These are phyloP conservation scores for Calonectria henricotiae DNA, from an alignment of 2,329 filamentous ascomycete species.

Conservation along the genomic window DNA sequence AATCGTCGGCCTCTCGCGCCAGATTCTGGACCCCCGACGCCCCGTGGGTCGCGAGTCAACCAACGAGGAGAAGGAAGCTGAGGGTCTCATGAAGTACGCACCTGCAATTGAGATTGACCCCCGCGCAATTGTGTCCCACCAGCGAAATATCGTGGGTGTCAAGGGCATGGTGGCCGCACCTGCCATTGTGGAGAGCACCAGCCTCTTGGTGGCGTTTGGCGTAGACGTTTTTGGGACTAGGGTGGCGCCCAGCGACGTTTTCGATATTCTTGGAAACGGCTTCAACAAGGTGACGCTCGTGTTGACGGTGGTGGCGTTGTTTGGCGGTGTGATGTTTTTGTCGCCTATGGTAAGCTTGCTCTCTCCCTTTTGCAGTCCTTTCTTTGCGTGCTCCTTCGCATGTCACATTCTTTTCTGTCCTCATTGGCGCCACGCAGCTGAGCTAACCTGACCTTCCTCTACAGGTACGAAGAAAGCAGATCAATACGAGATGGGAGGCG, in stretches of 20 bases:
- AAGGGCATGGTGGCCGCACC: constrained; percentile 81
- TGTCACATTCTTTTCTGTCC: neutral
- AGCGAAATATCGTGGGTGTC: constrained; percentile 85
- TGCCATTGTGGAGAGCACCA: constrained; percentile 91
- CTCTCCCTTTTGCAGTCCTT: neutral
- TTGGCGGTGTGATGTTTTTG: constrained; percentile 82
- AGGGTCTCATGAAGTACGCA: constrained; percentile 84
- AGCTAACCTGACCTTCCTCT: constrained; percentile 55
- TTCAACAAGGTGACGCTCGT: constrained; percentile 94
- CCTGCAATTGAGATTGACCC: constrained; percentile 89
- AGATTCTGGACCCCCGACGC: constrained; percentile 86
- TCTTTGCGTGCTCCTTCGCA: constrained; percentile 5
- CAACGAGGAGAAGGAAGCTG: constrained; percentile 81
- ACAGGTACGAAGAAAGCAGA: constrained; percentile 77
- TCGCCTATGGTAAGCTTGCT: constrained; percentile 85
- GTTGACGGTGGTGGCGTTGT: constrained; percentile 85
- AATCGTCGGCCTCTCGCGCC: constrained; percentile 85
- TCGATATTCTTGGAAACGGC: constrained; percentile 93
- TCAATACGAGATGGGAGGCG: constrained; percentile 75
- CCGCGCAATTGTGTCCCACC: constrained; percentile 84
- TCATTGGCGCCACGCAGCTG: constrained; percentile 7
- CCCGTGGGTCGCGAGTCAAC: constrained; percentile 89
- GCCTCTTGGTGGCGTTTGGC: constrained; percentile 89
- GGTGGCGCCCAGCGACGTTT: constrained; percentile 88
- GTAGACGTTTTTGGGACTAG: constrained; percentile 91